Evolutionary conservation across 768 basidiomycete genomes (phyloP).

Genomic region (Pleurotus ostreatus): DNA sequence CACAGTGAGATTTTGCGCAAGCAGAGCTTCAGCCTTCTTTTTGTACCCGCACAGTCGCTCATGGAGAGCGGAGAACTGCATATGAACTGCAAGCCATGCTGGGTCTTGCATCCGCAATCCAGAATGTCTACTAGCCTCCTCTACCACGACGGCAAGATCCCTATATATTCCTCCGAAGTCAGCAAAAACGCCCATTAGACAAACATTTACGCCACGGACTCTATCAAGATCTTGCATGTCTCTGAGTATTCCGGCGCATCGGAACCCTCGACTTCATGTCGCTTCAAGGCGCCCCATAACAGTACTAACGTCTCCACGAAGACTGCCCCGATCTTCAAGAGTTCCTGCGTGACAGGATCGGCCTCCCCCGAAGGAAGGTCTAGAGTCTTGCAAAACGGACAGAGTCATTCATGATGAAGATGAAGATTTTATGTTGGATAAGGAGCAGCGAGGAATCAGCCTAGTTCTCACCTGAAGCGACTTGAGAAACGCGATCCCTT

Average conservation of each 20-base stretch:
- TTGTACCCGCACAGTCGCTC: neutral
- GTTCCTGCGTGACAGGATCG: neutral
- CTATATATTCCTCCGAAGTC: neutral
- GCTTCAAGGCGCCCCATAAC: neutral
- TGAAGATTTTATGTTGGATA: no score
- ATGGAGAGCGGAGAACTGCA: neutral
- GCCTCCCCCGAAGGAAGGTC: neutral
- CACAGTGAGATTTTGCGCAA: neutral
- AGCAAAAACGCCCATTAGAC: neutral
- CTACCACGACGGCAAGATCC: neutral
- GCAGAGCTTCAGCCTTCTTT: neutral
- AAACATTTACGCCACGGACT: neutral
- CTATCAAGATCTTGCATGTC: neutral
- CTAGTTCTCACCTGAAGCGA: neutral
- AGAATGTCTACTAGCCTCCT: neutral
- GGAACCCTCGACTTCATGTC: neutral
- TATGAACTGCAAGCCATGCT: neutral
- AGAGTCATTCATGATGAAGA: neutral
- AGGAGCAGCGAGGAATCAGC: neutral
- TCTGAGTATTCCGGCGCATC: neutral
- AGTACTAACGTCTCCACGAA: neutral
- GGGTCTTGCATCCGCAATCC: neutral
- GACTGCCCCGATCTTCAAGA: neutral
- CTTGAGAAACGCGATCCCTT: neutral
- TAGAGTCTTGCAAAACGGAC: neutral